Percentiles rank a stretch among this genome's conserved stretches.
phyloP scores from a whole-genome alignment of 208 protist genomes.

The Novymonas esmeraldas region DNA sequence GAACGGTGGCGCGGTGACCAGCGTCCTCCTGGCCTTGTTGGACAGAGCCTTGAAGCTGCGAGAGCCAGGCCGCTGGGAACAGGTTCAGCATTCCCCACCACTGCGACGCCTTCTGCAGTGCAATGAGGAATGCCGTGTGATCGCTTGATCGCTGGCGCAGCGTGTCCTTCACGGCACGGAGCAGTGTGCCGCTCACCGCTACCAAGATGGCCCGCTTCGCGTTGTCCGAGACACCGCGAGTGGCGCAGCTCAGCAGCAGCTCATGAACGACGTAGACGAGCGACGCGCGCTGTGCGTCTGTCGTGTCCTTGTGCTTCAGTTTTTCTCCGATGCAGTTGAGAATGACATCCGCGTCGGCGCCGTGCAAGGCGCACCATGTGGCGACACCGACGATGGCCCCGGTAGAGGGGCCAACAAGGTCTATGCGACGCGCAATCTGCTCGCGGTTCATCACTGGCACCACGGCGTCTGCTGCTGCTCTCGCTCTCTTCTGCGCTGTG shows the following conservation, averaged over 20 bases:
- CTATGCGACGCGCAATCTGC: constrained; percentile 59
- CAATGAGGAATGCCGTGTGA: constrained; percentile 39
- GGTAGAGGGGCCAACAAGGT: constrained; percentile 70
- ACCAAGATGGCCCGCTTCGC: constrained; percentile 63
- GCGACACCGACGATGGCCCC: constrained; percentile 84
- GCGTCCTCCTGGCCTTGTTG: constrained; percentile 29
- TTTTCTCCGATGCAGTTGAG: constrained; percentile 57
- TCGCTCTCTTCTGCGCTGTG: too few species aligned
- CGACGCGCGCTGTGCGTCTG: constrained; percentile 49
- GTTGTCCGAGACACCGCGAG: constrained; percentile 60
- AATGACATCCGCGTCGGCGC: constrained; percentile 70
- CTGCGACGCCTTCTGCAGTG: constrained; percentile 52
- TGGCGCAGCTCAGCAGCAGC: constrained; percentile 76
- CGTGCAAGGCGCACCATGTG: constrained; percentile 88
- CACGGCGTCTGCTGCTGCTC: too few species aligned
- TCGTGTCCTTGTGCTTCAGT: constrained; percentile 51
- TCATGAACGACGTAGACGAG: constrained; percentile 88
- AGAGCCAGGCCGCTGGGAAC: constrained; percentile 80
- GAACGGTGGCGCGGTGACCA: constrained; percentile 29
- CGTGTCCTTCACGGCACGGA: constrained; percentile 45
- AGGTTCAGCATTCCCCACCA: constrained; percentile 84
- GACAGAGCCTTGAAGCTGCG: constrained; percentile 42
- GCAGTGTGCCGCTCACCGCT: constrained; percentile 57
- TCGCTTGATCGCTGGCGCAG: constrained; percentile 25
- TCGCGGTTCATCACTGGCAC: constrained; percentile 61